Percentiles rank a stretch among this genome's conserved stretches.
Conservation (phyloP, 768 basidiomycete genomes). For the Leccinum truebloodii region DNA sequence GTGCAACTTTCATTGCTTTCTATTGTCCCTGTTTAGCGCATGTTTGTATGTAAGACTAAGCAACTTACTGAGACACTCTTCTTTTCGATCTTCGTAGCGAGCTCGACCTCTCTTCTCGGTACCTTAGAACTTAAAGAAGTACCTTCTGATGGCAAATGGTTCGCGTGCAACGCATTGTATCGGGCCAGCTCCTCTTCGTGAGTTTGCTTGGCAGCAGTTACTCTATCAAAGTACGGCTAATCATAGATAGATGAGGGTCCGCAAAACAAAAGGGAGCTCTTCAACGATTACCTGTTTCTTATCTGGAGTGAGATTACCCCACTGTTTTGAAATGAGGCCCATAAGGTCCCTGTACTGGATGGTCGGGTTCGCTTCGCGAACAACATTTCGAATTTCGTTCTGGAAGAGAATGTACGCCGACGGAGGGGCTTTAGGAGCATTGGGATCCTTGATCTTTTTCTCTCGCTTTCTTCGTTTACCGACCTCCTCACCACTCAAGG, state of each 20-base stretch:
- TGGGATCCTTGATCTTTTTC: conserved; percentile 82
- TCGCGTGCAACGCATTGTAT: conserved; percentile 58
- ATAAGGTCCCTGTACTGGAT: conserved; percentile 75
- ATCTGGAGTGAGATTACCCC: conserved; percentile 65
- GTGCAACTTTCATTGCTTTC: conserved; percentile 26
- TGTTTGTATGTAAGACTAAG: conserved; percentile 10
- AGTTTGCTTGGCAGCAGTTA: conserved; percentile 58
- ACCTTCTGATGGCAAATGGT: conserved; percentile 49
- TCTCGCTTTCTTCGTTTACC: conserved; percentile 37
- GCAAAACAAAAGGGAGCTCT: background rate
- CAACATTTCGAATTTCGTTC: conserved; percentile 78
- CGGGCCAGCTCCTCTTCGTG: conserved; percentile 65
- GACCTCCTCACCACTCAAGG: conserved; percentile 37
- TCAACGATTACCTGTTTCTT: conserved; percentile 70
- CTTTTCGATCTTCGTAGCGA: conserved; percentile 29
- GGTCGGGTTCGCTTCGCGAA: conserved; percentile 64
- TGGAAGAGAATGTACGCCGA: conserved; percentile 95
- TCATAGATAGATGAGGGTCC: background rate
- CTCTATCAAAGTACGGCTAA: conserved; percentile 39
- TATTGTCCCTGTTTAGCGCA: conserved; percentile 21
- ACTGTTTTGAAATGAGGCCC: conserved; percentile 67
- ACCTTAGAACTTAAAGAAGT: conserved; percentile 32
- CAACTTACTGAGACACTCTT: conserved; percentile 26
- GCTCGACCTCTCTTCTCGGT: conserved; percentile 26
- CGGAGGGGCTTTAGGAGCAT: conserved; percentile 91